A percentile compares a stretch with the other conserved stretches of the same genome.
phyloP scores from a whole-genome alignment of 352 stramenopile species.

The Phytophthora europaea region DNA sequence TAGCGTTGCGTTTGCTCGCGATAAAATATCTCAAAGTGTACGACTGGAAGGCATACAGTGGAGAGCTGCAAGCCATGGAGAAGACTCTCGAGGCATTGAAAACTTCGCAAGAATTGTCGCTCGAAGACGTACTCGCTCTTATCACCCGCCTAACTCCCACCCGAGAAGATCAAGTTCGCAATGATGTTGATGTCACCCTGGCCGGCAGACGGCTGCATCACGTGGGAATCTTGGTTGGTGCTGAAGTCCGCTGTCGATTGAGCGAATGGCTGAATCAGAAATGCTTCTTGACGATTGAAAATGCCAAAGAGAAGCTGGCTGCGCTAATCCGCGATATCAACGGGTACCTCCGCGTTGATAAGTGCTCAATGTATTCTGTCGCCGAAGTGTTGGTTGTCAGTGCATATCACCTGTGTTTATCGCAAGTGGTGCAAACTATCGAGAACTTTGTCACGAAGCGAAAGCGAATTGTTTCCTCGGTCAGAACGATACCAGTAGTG shows the following conservation, averaged over 20 bases:
- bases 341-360: neutral
- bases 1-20: neutral
- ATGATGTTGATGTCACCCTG: neutral
- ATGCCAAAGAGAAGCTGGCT: neutral
- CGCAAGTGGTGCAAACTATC: neutral
- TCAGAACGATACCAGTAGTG: neutral
- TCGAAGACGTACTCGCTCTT: neutral
- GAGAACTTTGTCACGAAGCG: neutral
- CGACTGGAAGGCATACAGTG: neutral
- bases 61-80: neutral
- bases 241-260: neutral
- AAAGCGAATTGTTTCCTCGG: neutral
- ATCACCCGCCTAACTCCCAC: neutral
- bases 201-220: neutral
- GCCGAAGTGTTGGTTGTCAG: neutral
- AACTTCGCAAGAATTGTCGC: neutral
- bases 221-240: neutral
- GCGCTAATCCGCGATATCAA: neutral
- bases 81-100: neutral
- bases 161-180: neutral
- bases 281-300: neutral
- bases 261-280: neutral
- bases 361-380: neutral
- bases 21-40: neutral
- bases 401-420: neutral